Evolutionary conservation across 331 rosid species (phyloP), one percentile per base, ranked within the genome.

Genomic region (Phaseolus coccineus): DNA sequence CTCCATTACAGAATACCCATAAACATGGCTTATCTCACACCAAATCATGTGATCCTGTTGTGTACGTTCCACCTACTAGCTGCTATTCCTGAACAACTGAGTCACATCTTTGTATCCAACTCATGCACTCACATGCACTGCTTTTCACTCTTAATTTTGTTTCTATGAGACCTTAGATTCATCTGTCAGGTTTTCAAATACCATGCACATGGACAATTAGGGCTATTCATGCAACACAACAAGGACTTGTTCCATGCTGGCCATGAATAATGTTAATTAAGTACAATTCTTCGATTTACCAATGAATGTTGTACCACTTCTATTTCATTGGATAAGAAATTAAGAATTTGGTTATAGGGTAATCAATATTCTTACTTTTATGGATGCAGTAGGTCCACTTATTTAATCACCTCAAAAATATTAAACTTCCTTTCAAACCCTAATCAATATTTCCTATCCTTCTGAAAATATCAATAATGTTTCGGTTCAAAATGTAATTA

Each of bases 41-140:
- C 67, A 73, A 72, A 67, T 83, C 86, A 83, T 74, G 77, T 78
- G 80, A 53, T 0, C 13, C 39, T 83, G 80, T 68, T 71, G 42
- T 61, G 56, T 61, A 62, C 67, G 57, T 71, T 77, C 71, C 28
- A 42, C 69, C 31, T 53, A 78, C 76, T 25, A 56, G 61, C 80
- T 47, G 52, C 80, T 35, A 64, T 62, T 64, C 71, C 16, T 14
- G 14, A 66, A 64, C 9, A 16, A 37, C 50, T 3, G 3, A 64
- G 28, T 64, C 50, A 37, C 70, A 64, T 64, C 40, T 64, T 63
- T 3, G 25, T 24, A 24, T 39, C 73, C 15, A 76, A 76, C 65
- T 76, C 62, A 62, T 64, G 48, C 50, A 15, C 1, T 58, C 83
- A 79, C 83, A 70, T 79, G 83, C 73, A 71, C 9, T 59, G 65